phyloP scores from a whole-genome alignment of 1,284 basidiomycete genomes.

The Pascua sp. region DNA sequence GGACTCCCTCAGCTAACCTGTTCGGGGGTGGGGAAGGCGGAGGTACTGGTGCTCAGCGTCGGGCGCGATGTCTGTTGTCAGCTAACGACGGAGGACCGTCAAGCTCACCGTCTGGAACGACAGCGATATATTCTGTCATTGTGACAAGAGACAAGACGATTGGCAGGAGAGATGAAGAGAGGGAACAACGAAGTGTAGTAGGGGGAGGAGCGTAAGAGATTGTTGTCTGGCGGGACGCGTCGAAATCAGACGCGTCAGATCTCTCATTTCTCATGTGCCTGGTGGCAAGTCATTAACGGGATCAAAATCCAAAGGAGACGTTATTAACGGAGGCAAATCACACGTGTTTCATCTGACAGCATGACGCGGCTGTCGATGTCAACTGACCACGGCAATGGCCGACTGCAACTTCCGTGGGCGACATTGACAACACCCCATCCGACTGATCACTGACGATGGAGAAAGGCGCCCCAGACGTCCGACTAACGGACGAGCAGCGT shows the following conservation, averaged over 20 bases:
- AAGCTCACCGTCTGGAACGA: slow-evolving; percentile 25
- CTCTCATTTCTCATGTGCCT: neutral
- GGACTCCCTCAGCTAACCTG: slow-evolving; percentile 23
- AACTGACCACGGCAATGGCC: no score
- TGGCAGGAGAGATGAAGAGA: neutral
- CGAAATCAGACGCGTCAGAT: slow-evolving; percentile 11
- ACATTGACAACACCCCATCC: no score
- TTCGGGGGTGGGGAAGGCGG: slow-evolving; percentile 44
- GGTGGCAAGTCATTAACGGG: no score
- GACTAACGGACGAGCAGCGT: slow-evolving; percentile 10
- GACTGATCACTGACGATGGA: neutral
- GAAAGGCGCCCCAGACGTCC: neutral
- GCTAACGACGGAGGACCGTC: neutral
- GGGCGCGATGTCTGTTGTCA: slow-evolving; percentile 31
- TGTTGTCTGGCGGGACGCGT: neutral
- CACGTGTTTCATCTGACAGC: no score
- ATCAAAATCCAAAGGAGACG: no score
- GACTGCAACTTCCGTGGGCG: no score
- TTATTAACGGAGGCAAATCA: no score
- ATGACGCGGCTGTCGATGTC: no score
- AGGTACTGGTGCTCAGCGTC: slow-evolving; percentile 31
- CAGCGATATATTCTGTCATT: slow-evolving; percentile 29
- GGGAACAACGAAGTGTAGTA: neutral
- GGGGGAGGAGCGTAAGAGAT: neutral
- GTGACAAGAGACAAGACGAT: neutral